These are phyloP conservation scores for Fusarium sp. DNA, from an alignment of 2,329 filamentous ascomycete genomes.

Conservation along the genomic window DNA sequence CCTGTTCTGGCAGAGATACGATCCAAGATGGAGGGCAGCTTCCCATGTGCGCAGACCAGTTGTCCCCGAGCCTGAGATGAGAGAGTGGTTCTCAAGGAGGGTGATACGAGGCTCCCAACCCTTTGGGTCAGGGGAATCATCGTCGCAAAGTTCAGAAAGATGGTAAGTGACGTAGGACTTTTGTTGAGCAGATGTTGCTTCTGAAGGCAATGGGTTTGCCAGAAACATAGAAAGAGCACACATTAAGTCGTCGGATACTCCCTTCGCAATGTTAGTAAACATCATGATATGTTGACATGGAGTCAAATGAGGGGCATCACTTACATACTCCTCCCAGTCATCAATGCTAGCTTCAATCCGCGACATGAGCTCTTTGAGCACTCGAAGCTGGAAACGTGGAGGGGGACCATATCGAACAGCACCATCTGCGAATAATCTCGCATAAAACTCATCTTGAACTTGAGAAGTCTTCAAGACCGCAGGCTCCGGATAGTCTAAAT, in stretches of 20 bases:
- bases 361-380: slow-evolving; percentile 78
- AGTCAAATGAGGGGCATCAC: slow-evolving; percentile 49
- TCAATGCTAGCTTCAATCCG: slow-evolving; percentile 79
- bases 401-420: slow-evolving; percentile 70
- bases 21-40: slow-evolving; percentile 78
- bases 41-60: slow-evolving; percentile 87
- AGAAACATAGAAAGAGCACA: slow-evolving; percentile 74
- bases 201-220: slow-evolving; percentile 70
- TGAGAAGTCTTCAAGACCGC: slow-evolving; percentile 67
- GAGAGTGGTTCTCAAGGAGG: slow-evolving; percentile 74
- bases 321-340: slow-evolving; percentile 90
- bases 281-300: not conserved
- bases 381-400: slow-evolving; percentile 74
- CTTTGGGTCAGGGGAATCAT: slow-evolving; percentile 8
- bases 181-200: slow-evolving; percentile 74
- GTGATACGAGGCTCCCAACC: slow-evolving; percentile 59
- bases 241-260: slow-evolving; percentile 85
- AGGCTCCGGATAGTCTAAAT: slow-evolving; percentile 72
- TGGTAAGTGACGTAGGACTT: slow-evolving; percentile 82
- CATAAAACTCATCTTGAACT: slow-evolving; percentile 75
- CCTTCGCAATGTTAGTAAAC: slow-evolving; percentile 64
- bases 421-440: slow-evolving; percentile 72
- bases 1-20: slow-evolving; percentile 69
- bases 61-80: slow-evolving; percentile 78
- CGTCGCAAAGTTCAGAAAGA: slow-evolving; percentile 51